Evolutionary conservation across 192 early-diverging fungal genomes (phyloP).

Genomic region (Coemansia erecta): DNA sequence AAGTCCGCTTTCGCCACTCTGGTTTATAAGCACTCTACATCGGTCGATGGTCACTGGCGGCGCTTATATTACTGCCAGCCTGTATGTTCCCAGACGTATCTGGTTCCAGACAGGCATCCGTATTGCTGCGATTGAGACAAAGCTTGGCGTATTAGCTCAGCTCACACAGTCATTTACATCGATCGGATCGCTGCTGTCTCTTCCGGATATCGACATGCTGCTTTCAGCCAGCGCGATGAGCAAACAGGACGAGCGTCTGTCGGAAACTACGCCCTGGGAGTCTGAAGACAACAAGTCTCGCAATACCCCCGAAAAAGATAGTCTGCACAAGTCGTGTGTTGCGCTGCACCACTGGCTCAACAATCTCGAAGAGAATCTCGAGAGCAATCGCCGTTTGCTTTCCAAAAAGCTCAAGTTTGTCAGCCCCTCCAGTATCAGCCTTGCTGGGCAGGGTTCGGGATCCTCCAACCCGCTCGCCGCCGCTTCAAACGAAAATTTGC

Average conservation of each 20-base stretch:
- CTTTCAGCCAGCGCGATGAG: conserved; percentile 9
- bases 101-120: conserved; percentile 55
- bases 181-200: conserved; percentile 26
- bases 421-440: conserved; percentile 2
- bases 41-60: conserved; percentile 48
- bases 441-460: background rate
- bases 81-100: conserved; percentile 51
- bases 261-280: conserved; percentile 49
- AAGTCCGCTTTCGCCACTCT: conserved; percentile 47
- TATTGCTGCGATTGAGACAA: conserved; percentile 50
- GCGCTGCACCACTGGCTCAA: conserved; percentile 53
- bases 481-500: conserved; percentile 36
- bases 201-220: conserved; percentile 35
- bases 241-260: conserved; percentile 16
- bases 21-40: conserved; percentile 51
- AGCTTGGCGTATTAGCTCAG: conserved; percentile 48
- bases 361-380: conserved; percentile 46
- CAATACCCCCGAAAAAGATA: conserved; percentile 30
- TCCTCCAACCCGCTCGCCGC: conserved; percentile 17
- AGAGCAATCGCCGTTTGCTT: conserved; percentile 43
- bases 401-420: conserved; percentile 53
- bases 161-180: conserved; percentile 45
- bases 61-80: conserved; percentile 42
- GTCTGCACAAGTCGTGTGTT: conserved; percentile 49
- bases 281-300: conserved; percentile 23